A percentile compares a stretch with the other conserved stretches of the same genome.
phyloP scores from a whole-genome alignment of 768 basidiomycete species.

The Termitomyces sp. region DNA sequence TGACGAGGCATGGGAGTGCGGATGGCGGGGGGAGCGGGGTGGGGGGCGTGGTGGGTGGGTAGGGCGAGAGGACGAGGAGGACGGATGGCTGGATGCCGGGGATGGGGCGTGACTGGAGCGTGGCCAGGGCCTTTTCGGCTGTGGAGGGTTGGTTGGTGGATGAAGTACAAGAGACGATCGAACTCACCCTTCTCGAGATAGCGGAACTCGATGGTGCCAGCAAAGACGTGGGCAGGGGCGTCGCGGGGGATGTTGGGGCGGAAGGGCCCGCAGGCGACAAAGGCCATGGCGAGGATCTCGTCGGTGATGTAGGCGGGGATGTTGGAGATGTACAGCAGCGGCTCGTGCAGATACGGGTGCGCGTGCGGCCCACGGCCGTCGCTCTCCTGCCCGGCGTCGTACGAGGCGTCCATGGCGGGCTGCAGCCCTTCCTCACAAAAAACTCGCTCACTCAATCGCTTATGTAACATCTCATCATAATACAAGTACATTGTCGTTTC shows the following conservation, averaged over 20 bases:
- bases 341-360: constrained; percentile 86
- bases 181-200: constrained; percentile 75
- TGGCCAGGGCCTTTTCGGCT: constrained; percentile 91
- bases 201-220: constrained; percentile 84
- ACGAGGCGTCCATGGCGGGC: too few species aligned
- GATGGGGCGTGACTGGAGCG: constrained; percentile 73
- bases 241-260: constrained; percentile 75
- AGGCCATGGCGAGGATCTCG: constrained; percentile 71
- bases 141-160: too few species aligned
- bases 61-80: constrained; percentile 73
- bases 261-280: constrained; percentile 77
- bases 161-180: too few species aligned
- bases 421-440: background rate
- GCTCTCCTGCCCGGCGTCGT: too few species aligned
- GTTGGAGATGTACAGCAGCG: constrained; percentile 77
- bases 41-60: constrained; percentile 76
- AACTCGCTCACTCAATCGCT: too few species aligned
- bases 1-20: constrained; percentile 78
- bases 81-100: constrained; percentile 59
- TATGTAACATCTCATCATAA: too few species aligned
- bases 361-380: constrained; percentile 42
- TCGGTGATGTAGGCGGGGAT: constrained; percentile 73
- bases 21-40: constrained; percentile 73
- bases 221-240: constrained; percentile 46
- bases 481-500: constrained; percentile 4